Evolutionary conservation across 345 rosid species (phyloP).

Genomic region (Euphorbia pulcherrima): DNA sequence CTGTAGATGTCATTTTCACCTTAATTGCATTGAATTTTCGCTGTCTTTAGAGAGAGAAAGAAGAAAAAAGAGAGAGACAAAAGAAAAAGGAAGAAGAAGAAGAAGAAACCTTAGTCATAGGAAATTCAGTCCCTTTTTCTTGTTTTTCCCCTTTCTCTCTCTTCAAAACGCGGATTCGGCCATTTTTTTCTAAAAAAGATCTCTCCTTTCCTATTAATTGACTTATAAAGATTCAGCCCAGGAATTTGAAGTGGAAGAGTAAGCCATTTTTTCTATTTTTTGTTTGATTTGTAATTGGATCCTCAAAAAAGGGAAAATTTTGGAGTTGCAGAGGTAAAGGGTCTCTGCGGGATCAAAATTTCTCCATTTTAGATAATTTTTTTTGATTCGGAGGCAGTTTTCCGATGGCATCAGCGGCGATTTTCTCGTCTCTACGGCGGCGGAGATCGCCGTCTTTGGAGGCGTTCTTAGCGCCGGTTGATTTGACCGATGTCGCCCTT

Average conservation of each 20-base stretch:
- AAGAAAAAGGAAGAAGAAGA: not conserved
- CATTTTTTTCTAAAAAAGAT: not conserved
- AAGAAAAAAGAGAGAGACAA: not conserved
- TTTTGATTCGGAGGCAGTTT: not conserved
- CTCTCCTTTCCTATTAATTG: not conserved
- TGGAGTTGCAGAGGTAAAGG: constrained; percentile 12
- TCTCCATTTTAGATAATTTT: not conserved
- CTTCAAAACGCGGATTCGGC: constrained; percentile 12
- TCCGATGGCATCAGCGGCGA: constrained; percentile 73
- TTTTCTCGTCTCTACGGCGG: constrained; percentile 74
- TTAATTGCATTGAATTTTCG: constrained; percentile 9
- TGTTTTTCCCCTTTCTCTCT: not conserved
- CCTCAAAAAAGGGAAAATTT: not conserved
- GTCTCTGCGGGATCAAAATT: constrained; percentile 13
- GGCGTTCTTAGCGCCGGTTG: constrained; percentile 80
- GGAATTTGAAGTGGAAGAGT: not conserved
- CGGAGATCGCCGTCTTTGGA: constrained; percentile 74
- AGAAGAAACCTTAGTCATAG: constrained; percentile 7
- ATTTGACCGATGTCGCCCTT: constrained; percentile 64
- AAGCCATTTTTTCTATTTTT: not conserved
- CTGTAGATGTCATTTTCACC: constrained; percentile 21
- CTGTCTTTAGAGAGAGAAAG: not conserved
- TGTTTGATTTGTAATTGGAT: not conserved
- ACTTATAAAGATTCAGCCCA: constrained; percentile 7
- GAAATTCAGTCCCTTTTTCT: constrained; percentile 16